Conservation (phyloP, 441 rosid genomes). For the Populus hybrid region DNA sequence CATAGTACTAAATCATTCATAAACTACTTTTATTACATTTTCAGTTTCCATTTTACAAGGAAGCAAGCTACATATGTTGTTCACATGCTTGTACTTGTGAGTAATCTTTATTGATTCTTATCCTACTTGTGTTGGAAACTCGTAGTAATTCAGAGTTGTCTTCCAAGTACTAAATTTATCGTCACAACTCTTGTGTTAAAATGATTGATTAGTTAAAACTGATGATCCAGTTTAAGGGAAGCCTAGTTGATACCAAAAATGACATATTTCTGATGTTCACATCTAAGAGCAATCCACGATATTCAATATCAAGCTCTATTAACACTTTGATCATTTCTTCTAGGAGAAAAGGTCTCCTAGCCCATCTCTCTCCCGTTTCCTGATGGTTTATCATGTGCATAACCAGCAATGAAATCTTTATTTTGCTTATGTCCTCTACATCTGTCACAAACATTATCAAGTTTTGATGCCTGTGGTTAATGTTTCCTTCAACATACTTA, state of each 20-base stretch:
- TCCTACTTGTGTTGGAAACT: no score
- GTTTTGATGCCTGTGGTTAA: constrained; percentile 43
- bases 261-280: constrained; percentile 45
- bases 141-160: no score
- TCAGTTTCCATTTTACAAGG: no score
- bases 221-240: constrained; percentile 32
- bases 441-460: constrained; percentile 38
- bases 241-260: constrained; percentile 18
- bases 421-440: constrained; percentile 62
- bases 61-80: no score
- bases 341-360: constrained; percentile 39
- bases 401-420: constrained; percentile 38
- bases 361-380: constrained; percentile 40
- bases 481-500: constrained; percentile 49
- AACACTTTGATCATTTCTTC: constrained; percentile 50
- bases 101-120: no score
- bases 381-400: constrained; percentile 56
- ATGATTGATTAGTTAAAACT: neutral
- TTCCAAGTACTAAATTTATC: no score
- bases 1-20: no score
- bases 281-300: constrained; percentile 50
- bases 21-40: no score
- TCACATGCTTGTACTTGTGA: no score
- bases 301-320: constrained; percentile 51
- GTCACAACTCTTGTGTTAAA: no score